Conservation (phyloP, 2,329 filamentous ascomycete species). For the Colletotrichum musicola region DNA sequence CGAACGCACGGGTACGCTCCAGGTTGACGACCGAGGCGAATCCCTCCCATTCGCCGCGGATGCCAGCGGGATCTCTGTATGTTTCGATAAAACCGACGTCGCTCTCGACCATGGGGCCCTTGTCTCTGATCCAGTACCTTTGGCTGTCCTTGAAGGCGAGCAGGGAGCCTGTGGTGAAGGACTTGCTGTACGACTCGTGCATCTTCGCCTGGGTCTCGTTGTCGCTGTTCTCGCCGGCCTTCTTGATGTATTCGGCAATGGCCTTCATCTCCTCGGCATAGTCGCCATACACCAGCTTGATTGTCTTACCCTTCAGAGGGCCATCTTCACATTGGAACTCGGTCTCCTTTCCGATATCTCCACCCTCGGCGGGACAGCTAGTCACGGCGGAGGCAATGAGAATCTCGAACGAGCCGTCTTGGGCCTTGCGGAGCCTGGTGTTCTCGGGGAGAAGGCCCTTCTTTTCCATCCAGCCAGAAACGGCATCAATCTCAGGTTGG, state of each 20-base stretch:
- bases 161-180: conserved; percentile 80
- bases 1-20: conserved; percentile 90
- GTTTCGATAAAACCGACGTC: conserved; percentile 90
- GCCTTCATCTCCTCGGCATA: conserved; percentile 78
- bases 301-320: conserved; percentile 72
- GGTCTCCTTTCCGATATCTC: conserved; percentile 76
- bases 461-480: conserved; percentile 79
- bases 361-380: conserved; percentile 69
- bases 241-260: conserved; percentile 75
- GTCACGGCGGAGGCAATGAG: conserved; percentile 78
- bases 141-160: conserved; percentile 85
- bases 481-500: conserved; percentile 78
- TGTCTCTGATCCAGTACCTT: conserved; percentile 85
- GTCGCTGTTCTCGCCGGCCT: conserved; percentile 76
- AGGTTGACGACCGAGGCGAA: conserved; percentile 89
- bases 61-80: conserved; percentile 84
- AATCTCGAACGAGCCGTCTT: conserved; percentile 75
- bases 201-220: conserved; percentile 82
- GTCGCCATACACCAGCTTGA: conserved; percentile 82
- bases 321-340: conserved; percentile 72
- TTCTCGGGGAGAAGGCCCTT: conserved; percentile 82
- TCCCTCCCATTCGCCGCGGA: conserved; percentile 87
- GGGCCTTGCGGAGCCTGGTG: conserved; percentile 77
- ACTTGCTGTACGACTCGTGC: conserved; percentile 79
- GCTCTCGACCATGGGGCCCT: conserved; percentile 82